A percentile compares a stretch with the other conserved stretches of the same genome.
Conservation (phyloP, 1,284 basidiomycete species). For the Peniophora sp. region DNA sequence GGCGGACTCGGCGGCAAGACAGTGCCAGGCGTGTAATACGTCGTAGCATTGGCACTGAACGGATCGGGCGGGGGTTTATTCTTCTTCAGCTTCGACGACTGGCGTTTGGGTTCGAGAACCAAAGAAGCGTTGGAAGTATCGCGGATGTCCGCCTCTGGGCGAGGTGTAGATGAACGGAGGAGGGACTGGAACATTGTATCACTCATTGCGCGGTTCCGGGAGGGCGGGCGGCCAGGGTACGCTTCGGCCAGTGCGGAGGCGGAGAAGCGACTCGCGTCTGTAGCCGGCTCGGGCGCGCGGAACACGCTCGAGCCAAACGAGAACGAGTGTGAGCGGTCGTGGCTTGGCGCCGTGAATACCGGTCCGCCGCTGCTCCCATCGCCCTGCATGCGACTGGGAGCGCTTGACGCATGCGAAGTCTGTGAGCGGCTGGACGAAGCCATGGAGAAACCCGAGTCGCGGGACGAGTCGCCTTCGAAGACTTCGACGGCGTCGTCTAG, state of each 20-base stretch:
- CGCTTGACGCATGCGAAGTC: not conserved
- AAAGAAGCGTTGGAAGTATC: constrained; percentile 41
- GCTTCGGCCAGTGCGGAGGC: constrained; percentile 21
- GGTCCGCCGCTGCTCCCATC: not conserved
- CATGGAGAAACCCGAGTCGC: constrained; percentile 4
- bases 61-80: constrained; percentile 44
- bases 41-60: constrained; percentile 62
- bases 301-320: constrained; percentile 56
- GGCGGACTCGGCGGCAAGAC: constrained; percentile 64
- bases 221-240: constrained; percentile 20
- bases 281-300: constrained; percentile 19
- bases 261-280: constrained; percentile 17
- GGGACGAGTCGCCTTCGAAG: constrained; percentile 20
- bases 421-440: constrained; percentile 3
- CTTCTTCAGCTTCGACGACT: not conserved
- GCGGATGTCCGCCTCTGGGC: constrained; percentile 55
- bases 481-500: constrained; percentile 37
- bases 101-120: constrained; percentile 22
- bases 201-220: constrained; percentile 45
- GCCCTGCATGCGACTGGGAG: not conserved
- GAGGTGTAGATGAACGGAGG: constrained; percentile 13
- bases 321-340: constrained; percentile 46
- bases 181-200: constrained; percentile 56
- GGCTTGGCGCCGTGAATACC: constrained; percentile 3
- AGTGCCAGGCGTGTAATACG: constrained; percentile 66